Conservation (phyloP, 441 rosid genomes). For the Pelargonium australe region DNA sequence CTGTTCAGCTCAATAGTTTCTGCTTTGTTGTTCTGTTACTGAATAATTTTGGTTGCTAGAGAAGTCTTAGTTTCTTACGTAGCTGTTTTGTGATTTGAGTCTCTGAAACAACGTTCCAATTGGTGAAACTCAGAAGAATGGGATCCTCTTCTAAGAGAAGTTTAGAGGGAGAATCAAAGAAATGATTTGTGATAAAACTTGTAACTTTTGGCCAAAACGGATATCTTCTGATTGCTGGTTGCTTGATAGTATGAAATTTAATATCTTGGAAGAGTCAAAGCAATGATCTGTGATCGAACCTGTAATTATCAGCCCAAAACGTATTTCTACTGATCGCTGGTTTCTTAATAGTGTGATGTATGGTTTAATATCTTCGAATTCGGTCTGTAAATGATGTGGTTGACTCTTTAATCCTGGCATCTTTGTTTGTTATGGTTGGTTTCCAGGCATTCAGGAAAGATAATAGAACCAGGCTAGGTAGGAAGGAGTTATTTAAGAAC, state of each 20-base stretch:
- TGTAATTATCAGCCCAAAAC: not conserved
- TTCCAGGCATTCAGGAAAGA: conserved; percentile 69
- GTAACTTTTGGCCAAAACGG: no score
- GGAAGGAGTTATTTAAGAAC: conserved; percentile 85
- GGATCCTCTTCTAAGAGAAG: not conserved
- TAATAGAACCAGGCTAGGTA: conserved; percentile 47
- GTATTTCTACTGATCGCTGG: not conserved
- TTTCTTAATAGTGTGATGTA: not conserved
- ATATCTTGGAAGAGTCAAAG: not conserved
- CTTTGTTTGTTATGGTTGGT: not conserved
- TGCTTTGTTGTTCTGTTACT: no score
- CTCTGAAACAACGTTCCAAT: not conserved
- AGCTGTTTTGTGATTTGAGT: not conserved
- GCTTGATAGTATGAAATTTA: no score
- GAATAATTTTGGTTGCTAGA: no score
- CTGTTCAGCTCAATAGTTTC: no score
- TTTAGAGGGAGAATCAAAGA: not conserved
- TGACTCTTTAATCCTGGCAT: not conserved
- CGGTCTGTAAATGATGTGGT: not conserved
- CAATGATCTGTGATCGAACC: not conserved
- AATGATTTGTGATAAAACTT: not conserved
- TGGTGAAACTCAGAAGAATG: not conserved
- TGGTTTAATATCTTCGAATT: not conserved
- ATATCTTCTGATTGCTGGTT: not conserved
- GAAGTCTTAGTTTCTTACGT: not conserved